Evolutionary conservation across 2,329 filamentous ascomycete genomes (phyloP), one percentile per base, ranked within the genome.

Genomic region (Cercospora brassicicola): DNA sequence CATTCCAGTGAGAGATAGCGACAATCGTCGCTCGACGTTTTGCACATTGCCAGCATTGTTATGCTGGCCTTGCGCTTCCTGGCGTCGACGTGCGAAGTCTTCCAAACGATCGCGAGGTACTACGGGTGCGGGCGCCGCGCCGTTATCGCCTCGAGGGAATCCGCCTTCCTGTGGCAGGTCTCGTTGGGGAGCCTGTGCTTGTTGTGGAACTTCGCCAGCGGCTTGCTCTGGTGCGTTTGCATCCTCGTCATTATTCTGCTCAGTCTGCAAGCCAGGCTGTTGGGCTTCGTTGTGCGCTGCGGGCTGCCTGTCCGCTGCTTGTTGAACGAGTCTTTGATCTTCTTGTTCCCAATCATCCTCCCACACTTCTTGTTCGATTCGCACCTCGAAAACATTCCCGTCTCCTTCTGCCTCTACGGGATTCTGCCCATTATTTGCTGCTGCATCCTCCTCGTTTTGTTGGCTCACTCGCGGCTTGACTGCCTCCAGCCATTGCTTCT

Each of bases 401-500:
- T 72, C 76, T 8, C 73, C 76, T 1, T 70, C 73, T 7, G 59
- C 64, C 36, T 74, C 66, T 20, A 65, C 66, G 6, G 28, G 61
- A 20, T 66, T 56, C 23, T 66, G 26, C 26, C 62, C 72, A 26
- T 69, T 64, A 15, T 65, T 48, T 36, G 48, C 69, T 7, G 60
- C 67, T 8, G 42, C 71, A 26, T 62, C 73, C 30, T 76, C 76
- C 3, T 77, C 73, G 28, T 75, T 73, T 1, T 78, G 76, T 31
- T 76, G 74, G 13, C 67, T 76, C 28, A 72, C 70, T 10, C 86
- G 83, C 9, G 88, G 88, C 67, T 88, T 87, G 2, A 90, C 84
- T 70, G 89, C 87, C 61, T 85, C 84, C 20, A 89, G 81, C 89
- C 89, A 90, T 64, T 82, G 83, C 71, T 83, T 83, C 74, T 90